Conservation (phyloP, 75 land plant genomes). For the Cryptomeria japonica region DNA sequence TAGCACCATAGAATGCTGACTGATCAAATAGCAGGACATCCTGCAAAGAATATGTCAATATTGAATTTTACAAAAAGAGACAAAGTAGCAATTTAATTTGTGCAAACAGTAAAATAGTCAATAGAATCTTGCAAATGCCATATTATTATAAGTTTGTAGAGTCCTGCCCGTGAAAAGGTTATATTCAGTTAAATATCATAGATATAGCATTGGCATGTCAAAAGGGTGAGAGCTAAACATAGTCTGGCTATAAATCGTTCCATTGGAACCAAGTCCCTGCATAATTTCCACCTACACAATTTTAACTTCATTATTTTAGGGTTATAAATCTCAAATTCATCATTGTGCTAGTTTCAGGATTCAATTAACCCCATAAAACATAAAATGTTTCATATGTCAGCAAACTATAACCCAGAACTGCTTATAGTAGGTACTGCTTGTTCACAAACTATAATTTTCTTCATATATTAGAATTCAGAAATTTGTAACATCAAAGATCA, state of each 20-base stretch:
- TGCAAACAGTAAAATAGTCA: background rate
- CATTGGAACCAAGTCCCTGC: background rate
- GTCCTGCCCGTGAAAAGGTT: background rate
- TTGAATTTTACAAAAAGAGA: background rate
- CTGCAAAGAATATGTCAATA: slow-evolving; percentile 13
- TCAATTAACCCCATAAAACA: too few species aligned
- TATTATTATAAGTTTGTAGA: background rate
- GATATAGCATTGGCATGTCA: background rate
- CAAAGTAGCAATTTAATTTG: background rate
- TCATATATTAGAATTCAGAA: too few species aligned
- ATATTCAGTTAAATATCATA: background rate
- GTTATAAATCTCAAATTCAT: too few species aligned
- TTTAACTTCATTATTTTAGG: too few species aligned
- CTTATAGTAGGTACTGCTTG: too few species aligned
- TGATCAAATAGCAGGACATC: slow-evolving; percentile 49
- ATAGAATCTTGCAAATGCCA: background rate
- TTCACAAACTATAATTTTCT: background rate
- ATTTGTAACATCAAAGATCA: background rate
- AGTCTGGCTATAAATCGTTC: background rate
- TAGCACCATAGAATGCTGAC: slow-evolving; percentile 44
- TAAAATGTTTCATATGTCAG: too few species aligned
- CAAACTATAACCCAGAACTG: too few species aligned
- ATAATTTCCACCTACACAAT: too few species aligned
- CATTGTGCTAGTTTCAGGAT: too few species aligned
- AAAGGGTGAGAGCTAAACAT: background rate